Percentiles rank a stretch among this genome's conserved stretches.
Conservation (phyloP, 768 basidiomycete species). For the Leccinum variicolor region DNA sequence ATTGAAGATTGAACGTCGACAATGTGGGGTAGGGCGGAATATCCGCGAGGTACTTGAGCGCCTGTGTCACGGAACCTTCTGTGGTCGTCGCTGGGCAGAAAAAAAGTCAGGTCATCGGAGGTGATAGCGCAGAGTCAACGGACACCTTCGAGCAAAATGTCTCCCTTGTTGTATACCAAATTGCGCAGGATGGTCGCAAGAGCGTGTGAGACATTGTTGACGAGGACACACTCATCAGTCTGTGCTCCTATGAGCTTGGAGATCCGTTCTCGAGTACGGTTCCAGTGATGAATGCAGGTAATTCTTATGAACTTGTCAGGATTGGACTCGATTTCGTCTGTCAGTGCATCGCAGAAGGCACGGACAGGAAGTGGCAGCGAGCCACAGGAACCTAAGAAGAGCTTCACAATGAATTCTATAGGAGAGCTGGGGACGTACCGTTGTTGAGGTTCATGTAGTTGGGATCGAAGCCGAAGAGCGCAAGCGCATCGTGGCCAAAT, state of each 20-base stretch:
- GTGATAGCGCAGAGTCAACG: neutral
- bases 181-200: conserved; percentile 67
- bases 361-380: conserved; percentile 52
- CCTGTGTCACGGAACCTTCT: conserved; percentile 52
- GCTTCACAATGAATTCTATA: neutral
- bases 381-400: conserved; percentile 52
- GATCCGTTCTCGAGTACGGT: conserved; percentile 41
- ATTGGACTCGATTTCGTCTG: conserved; percentile 45
- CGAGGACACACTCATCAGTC: conserved; percentile 55
- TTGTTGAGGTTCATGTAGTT: conserved; percentile 64
- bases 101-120: neutral
- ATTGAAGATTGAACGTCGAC: conserved; percentile 46
- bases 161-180: conserved; percentile 48
- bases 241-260: conserved; percentile 50
- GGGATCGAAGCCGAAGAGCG: conserved; percentile 54
- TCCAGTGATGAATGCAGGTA: conserved; percentile 33
- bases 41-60: conserved; percentile 54
- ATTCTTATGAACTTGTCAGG: conserved; percentile 55
- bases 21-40: conserved; percentile 49
- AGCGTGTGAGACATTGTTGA: conserved; percentile 30
- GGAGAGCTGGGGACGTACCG: conserved; percentile 36
- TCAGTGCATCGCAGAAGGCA: conserved; percentile 40
- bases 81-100: conserved; percentile 48
- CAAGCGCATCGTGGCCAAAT: conserved; percentile 56
- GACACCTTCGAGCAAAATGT: conserved; percentile 54